Base-by-base conservation (phyloP, 2,329 filamentous ascomycete species). In the Aspergillus udagawae region DNA sequence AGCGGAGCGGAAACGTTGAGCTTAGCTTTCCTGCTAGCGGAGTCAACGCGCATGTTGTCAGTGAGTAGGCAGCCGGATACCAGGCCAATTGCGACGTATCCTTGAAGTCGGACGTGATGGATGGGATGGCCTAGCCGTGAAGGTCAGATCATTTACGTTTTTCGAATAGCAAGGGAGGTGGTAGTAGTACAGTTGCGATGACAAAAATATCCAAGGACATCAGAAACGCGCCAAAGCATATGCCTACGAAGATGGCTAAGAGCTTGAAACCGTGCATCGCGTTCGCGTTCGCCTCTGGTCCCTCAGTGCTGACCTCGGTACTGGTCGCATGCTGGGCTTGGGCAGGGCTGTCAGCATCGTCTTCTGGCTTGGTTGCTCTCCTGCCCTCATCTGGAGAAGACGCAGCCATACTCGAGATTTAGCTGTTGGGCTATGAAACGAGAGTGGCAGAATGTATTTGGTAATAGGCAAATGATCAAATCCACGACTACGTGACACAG, bases 11-110 rank as follows among this genome's bases (percentile, higher is more conserved):
- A 35, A 58, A 58, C 12, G 17, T 48, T 48, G 53, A 9, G 53
- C 49, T 49, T 2, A 59, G n/a, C 54, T 57, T 59, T n/a, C 57
- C 57, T 38, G 49, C 54, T 4, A 59, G n/a, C 20, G 54, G 54
- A n/a, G 45, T 51, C 52, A 59, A 51, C 21, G 57, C 54, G 51
- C 51, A 59, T n/a, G 41, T 53, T 21, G 57, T 54, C 38, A 59
- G 51, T 27, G 51, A 54, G 23, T 59, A 59, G 7, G 57, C 57
- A 23, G 51, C 51, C 14, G 50, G 38, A 54, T 59, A 59, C 57
- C 54, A 59, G 41, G 48, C 56, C 8, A 58, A 29, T 20, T 58
- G 48, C 2, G 52, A n/a, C 12, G 53, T 58, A 49, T 52, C 49
- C 7, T 55, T 42, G 21, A 55, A 57, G 25, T 27, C 25, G 25